A percentile compares a stretch with the other conserved stretches of the same genome.
These are phyloP conservation scores for Chamaenerion angustifolium DNA, from an alignment of 345 rosid genomes.

Conservation along the genomic window DNA sequence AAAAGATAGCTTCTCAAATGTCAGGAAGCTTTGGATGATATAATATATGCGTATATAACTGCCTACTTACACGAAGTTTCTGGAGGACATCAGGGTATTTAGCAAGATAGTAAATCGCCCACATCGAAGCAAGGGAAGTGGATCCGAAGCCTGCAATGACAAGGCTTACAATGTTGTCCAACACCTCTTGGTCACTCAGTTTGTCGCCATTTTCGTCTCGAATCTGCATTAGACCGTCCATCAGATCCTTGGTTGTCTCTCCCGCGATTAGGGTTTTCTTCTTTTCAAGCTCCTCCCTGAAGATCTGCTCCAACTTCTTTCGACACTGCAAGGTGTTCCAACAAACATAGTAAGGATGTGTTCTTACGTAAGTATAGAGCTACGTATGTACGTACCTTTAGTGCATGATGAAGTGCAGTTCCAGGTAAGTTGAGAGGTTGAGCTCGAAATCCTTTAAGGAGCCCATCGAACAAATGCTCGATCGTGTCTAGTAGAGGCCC, in stretches of 20 bases:
- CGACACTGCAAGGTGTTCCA: conserved; percentile 10
- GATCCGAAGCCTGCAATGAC: conserved; percentile 22
- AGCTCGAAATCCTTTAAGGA: conserved; percentile 20
- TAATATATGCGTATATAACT: no score
- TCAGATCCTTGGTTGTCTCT: conserved; percentile 13
- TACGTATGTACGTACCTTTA: conserved; percentile 12
- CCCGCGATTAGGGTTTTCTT: conserved; percentile 11
- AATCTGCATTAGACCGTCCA: conserved; percentile 27
- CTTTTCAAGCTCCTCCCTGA: conserved; percentile 14
- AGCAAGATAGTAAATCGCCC: conserved; percentile 30
- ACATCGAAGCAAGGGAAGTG: conserved; percentile 17
- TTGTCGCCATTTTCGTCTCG: conserved; percentile 21
- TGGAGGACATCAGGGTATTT: conserved; percentile 19
- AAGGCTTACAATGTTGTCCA: conserved; percentile 24
- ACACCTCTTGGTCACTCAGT: conserved; percentile 24
- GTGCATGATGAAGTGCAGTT: conserved; percentile 16
- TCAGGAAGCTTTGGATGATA: no score
- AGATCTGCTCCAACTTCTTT: conserved; percentile 14
- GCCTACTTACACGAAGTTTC: conserved; percentile 9
- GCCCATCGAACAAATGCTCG: conserved; percentile 8
- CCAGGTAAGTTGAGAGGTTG: conserved; percentile 23
- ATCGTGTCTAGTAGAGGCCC: conserved; percentile 16
- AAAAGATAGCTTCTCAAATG: not conserved
- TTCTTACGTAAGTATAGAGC: not conserved
- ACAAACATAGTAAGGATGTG: not conserved